Evolutionary conservation across 768 basidiomycete genomes (phyloP), one percentile per base, ranked within the genome.

Genomic region (Rhodosporidiobolus sp.): DNA sequence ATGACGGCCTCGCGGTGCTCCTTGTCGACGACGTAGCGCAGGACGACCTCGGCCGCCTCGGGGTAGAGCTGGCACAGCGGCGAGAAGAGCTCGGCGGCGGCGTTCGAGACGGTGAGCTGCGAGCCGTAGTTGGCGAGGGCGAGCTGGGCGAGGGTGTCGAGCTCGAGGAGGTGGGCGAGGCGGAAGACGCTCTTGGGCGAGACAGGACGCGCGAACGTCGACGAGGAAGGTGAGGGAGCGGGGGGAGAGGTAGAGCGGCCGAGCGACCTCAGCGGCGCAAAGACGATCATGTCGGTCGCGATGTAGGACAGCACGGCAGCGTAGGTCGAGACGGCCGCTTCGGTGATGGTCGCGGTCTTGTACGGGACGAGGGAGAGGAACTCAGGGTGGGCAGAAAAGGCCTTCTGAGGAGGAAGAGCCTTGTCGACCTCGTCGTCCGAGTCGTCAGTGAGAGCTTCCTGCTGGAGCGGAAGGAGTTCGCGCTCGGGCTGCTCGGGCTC

Each of bases 391-490:
- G 24, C 22, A n/a, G 50, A 24, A 52, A n/a, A 22, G 50, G 26
- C 8, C 38, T n/a, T n/a, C n/a, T n/a, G n/a, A n/a, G 26, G 5
- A n/a, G 50, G 50, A 22, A 52, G 8, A 4, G 4, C 43, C 26
- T 48, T 19, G 19, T 69, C 68, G 14, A 28, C 26, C 38, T 69
- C 68, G 22, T 57, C 61, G 61, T 68, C 67, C 49, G 67, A 68
- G 60, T 68, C 67, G 28, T 43, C 50, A 26, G 50, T 24, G 50
- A 24, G 50, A 4, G 24, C 11, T 11, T 52, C 26, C 5, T 3
- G 50, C 11, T 24, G 22, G 50, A 17, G n/a, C n/a, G n/a, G n/a
- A n/a, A n/a, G n/a, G n/a, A n/a, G n/a, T n/a, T n/a, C n/a, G n/a
- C n/a, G n/a, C n/a, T n/a, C n/a, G n/a, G n/a, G n/a, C n/a, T n/a